Base-by-base conservation (phyloP, 257 asterid genomes). In the Plantago elongata region DNA sequence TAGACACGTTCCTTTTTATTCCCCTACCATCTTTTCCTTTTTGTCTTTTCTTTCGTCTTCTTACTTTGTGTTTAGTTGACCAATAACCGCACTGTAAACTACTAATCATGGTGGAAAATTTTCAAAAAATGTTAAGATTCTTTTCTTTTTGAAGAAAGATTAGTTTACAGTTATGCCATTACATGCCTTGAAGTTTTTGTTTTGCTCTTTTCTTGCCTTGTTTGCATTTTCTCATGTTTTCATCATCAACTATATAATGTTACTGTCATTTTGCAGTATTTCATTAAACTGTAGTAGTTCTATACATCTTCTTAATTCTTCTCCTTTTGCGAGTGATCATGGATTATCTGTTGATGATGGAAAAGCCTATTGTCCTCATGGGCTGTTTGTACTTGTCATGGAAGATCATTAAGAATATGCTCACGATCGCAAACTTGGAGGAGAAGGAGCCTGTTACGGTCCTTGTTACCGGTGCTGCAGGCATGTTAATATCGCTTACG, bases 401-500 rank as follows among this genome's bases (percentile, higher is more conserved):
- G 94, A 89, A 82, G 75, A 74, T 87, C 57, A 62, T 86, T 43
- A 77, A 40, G 42, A 75, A 84, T 45, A 78, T 82, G 14, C 79
- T 85, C 91, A 76, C 83, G 47, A 74, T 64, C 62, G 13, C 71
- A 65, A 76, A 77, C 22, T 5, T 79, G 0, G 84, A 72, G 0
- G 84, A 72, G 45, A 86, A 84, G 18, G 86, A 81, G 13, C 90
- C 95, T 5, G 9, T 84, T 45, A 82, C 76, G 45, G 86, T 89
- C 7, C 84, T 89, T 44, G 86, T 89, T 54, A 86, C 97, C 3
- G 97, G 91, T 51, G 94, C 95, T 54, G 95, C 97, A 84, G 96
- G 96, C 84, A 84, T 63, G 87, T 67, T 62, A 11, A 44, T 13
- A 27, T 46, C 9, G 17, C 13, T 40, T 55, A 13, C 9, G 17